Evolutionary conservation across 306 rosid genomes (phyloP).

Genomic region (Gastrolobium villosum): DNA sequence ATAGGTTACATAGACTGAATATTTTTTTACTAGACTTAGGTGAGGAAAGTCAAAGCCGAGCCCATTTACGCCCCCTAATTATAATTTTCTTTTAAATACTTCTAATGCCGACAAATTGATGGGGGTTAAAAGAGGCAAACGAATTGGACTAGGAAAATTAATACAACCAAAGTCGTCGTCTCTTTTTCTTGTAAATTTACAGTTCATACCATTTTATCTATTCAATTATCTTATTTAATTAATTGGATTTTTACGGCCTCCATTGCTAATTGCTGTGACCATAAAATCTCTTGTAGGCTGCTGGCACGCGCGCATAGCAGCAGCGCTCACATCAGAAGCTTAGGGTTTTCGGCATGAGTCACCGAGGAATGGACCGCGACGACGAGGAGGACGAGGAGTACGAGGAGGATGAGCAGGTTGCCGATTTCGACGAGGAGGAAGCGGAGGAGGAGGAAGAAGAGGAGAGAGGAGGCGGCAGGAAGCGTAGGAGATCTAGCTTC

Average conservation of each 20-base stretch:
- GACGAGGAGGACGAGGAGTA: slow-evolving; percentile 76
- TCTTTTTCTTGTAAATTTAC: too few species aligned
- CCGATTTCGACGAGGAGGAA: slow-evolving; percentile 67
- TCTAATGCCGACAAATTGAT: too few species aligned
- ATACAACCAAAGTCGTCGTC: too few species aligned
- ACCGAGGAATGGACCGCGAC: slow-evolving; percentile 64
- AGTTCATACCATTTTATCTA: too few species aligned
- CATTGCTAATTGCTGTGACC: background rate
- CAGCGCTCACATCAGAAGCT: background rate
- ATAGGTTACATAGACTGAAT: too few species aligned
- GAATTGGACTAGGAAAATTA: too few species aligned
- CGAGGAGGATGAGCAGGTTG: slow-evolving; percentile 65
- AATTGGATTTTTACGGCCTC: background rate
- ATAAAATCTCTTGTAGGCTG: slow-evolving; percentile 20
- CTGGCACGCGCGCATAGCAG: background rate
- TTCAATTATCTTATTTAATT: background rate
- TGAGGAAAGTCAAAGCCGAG: too few species aligned
- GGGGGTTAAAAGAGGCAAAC: too few species aligned
- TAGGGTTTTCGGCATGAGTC: slow-evolving; percentile 52
- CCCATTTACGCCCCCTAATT: too few species aligned
- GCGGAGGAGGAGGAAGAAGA: slow-evolving; percentile 76
- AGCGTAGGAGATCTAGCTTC: slow-evolving; percentile 71
- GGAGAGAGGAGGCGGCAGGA: slow-evolving; percentile 64
- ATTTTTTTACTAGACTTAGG: too few species aligned
- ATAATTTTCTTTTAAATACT: too few species aligned